phyloP scores from a whole-genome alignment of 495 filamentous ascomycete genomes.

The Talaromyces stipitatus region DNA sequence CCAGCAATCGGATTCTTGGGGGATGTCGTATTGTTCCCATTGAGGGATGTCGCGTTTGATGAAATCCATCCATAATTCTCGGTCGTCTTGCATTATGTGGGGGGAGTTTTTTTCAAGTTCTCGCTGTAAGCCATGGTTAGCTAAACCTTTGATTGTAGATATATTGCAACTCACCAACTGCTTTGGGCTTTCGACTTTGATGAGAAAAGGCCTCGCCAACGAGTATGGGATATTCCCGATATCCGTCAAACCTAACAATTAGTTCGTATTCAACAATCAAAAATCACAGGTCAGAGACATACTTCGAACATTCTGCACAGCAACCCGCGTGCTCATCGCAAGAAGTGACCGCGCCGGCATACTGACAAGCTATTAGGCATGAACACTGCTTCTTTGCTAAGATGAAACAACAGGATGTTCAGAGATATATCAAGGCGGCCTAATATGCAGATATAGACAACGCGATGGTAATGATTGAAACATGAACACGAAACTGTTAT shows the following conservation, averaged over 20 bases:
- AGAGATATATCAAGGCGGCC: not conserved
- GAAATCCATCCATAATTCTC: slow-evolving; percentile 60
- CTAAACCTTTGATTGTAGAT: not conserved
- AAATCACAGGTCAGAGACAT: slow-evolving; percentile 6
- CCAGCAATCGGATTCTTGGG: slow-evolving; percentile 51
- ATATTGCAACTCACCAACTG: slow-evolving; percentile 48
- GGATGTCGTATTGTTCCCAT: slow-evolving; percentile 50
- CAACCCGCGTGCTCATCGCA: slow-evolving; percentile 34
- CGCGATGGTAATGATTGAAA: not conserved
- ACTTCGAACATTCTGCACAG: slow-evolving; percentile 41
- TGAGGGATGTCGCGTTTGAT: slow-evolving; percentile 61
- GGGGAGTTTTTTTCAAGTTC: slow-evolving; percentile 57
- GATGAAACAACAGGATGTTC: not conserved
- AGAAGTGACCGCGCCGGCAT: slow-evolving; percentile 38
- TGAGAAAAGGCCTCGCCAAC: slow-evolving; percentile 50
- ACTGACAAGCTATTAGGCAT: not conserved
- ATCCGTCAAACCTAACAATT: slow-evolving; percentile 44
- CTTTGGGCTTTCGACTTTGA: slow-evolving; percentile 55
- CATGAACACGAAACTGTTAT: not conserved
- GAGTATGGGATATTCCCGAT: slow-evolving; percentile 58
- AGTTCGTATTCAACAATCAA: not conserved
- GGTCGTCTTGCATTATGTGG: slow-evolving; percentile 51
- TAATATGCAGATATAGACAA: not conserved
- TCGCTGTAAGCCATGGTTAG: slow-evolving; percentile 24
- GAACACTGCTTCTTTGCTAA: not conserved